Conservation (phyloP, 2,329 filamentous ascomycete species). For the Orbilia javanica region DNA sequence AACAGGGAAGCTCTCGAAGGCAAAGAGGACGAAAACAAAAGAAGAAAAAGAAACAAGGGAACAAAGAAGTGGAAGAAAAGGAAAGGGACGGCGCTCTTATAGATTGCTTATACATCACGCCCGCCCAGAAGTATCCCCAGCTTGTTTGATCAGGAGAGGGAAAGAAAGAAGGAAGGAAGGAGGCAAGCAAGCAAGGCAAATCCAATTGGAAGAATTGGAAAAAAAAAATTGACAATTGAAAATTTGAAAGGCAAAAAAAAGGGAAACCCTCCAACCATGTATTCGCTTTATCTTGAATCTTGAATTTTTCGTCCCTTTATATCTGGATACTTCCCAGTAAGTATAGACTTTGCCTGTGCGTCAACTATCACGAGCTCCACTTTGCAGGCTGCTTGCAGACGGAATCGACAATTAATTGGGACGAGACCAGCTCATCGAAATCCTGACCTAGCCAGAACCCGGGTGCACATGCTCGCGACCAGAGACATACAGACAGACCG, state of each 20-base stretch:
- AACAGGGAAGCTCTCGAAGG: conserved; percentile 40
- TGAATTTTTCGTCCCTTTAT: neutral
- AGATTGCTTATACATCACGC: conserved; percentile 23
- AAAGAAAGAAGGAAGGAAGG: neutral
- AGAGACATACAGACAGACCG: conserved; percentile 9
- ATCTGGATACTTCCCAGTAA: neutral
- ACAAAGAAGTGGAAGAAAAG: conserved; percentile 41
- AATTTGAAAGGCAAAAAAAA: neutral
- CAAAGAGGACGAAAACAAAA: neutral
- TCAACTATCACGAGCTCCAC: conserved; percentile 17
- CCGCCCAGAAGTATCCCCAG: conserved; percentile 40
- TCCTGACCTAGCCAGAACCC: conserved; percentile 3
- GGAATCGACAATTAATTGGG: conserved; percentile 16
- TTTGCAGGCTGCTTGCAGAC: neutral
- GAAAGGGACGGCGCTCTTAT: conserved; percentile 45
- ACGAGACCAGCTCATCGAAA: conserved; percentile 7
- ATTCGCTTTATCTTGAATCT: neutral
- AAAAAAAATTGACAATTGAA: neutral
- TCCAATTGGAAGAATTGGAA: neutral
- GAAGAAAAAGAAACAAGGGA: neutral
- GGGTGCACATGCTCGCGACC: conserved; percentile 25
- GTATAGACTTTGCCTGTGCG: neutral
- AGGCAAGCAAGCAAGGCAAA: no score
- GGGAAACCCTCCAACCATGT: neutral
- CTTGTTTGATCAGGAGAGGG: conserved; percentile 3